phyloP scores from a whole-genome alignment of 2,329 filamentous ascomycete species.

The Colletotrichum destructivum region DNA sequence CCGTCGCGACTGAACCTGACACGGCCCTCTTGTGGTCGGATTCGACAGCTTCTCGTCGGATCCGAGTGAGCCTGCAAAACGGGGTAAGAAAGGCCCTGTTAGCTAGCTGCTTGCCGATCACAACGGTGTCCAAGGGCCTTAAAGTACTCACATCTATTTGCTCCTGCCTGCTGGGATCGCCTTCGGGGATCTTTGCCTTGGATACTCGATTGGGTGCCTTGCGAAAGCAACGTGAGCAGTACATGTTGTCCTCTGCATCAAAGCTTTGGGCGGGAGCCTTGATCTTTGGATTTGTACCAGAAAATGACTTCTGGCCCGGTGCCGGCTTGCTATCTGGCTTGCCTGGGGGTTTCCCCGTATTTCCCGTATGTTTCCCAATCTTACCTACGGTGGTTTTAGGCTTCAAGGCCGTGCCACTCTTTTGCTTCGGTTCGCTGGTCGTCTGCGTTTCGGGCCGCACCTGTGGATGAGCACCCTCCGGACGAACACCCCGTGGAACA shows the following conservation, averaged over 20 bases:
- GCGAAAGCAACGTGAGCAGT: constrained; percentile 49
- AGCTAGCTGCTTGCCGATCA: not conserved
- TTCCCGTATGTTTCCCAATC: not conserved
- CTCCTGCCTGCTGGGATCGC: constrained; percentile 26
- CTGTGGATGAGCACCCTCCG: not conserved
- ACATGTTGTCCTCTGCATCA: constrained; percentile 48
- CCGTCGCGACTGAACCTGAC: constrained; percentile 1
- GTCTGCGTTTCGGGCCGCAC: not conserved
- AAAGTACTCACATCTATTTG: constrained; percentile 36
- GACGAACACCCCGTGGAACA: not conserved
- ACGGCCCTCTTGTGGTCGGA: constrained; percentile 13
- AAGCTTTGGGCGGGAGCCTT: constrained; percentile 40
- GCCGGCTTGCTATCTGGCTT: not conserved
- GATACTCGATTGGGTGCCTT: constrained; percentile 28
- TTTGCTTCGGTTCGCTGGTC: not conserved
- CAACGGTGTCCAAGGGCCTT: not conserved
- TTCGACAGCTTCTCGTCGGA: constrained; percentile 38
- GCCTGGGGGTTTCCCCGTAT: not conserved
- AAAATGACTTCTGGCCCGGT: not conserved
- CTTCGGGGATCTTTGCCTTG: not conserved
- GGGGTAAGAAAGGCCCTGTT: not conserved
- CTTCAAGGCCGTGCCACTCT: not conserved
- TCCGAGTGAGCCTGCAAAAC: constrained; percentile 39
- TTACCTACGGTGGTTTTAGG: not conserved
- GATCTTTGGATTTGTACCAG: not conserved